Evolutionary conservation across 257 asterid species (phyloP).

Genomic region (Oldenlandia corymbosa): DNA sequence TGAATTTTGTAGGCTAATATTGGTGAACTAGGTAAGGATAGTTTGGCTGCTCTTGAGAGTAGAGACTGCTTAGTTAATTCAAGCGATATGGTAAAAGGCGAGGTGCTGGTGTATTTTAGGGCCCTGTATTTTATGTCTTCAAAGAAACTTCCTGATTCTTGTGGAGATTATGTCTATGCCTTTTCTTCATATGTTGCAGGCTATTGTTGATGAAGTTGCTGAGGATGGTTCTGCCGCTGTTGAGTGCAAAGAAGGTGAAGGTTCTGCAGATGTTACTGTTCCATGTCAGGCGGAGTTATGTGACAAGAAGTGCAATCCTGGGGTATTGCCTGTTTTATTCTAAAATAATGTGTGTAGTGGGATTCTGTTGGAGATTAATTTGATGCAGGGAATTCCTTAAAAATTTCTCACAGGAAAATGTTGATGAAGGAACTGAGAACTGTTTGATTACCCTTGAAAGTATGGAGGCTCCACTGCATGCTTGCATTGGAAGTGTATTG

Average conservation of each 20-base stretch:
- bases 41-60: slow-evolving; percentile 1
- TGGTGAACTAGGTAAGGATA: background rate
- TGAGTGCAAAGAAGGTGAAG: background rate
- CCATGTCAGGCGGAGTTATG: slow-evolving; percentile 15
- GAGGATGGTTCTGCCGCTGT: background rate
- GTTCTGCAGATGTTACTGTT: background rate
- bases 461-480: slow-evolving; percentile 7
- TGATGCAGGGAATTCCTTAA: background rate
- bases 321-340: slow-evolving; percentile 4
- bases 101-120: slow-evolving; percentile 4
- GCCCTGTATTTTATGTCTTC: no score
- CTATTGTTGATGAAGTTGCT: slow-evolving; percentile 1
- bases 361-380: background rate
- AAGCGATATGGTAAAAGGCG: background rate
- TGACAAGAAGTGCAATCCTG: slow-evolving; percentile 2
- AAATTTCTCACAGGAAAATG: slow-evolving; percentile 6
- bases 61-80: background rate
- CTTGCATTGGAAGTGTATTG: slow-evolving; percentile 15
- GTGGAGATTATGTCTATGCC: background rate
- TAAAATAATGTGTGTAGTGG: background rate
- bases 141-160: background rate
- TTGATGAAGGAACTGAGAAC: background rate
- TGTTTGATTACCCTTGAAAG: background rate
- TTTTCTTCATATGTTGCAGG: slow-evolving; percentile 3
- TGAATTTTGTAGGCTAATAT: background rate